A percentile compares a stretch with the other conserved stretches of the same genome.
Evolutionary conservation across 2,329 filamentous ascomycete species (phyloP).

Genomic region (Alternaria dauci): DNA sequence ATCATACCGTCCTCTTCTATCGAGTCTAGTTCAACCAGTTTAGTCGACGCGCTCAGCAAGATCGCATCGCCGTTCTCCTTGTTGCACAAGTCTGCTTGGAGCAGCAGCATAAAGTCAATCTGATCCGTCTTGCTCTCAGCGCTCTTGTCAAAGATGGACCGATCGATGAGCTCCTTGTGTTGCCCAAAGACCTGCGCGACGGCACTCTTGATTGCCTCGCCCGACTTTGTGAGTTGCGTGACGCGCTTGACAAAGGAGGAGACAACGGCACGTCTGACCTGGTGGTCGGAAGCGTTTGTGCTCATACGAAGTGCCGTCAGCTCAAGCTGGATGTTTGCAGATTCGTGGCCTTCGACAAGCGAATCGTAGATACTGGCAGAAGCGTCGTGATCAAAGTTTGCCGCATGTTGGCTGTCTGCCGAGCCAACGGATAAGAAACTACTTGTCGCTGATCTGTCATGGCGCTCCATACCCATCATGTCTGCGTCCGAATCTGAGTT

Average conservation of each 20-base stretch:
- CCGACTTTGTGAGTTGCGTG: constrained; percentile 70
- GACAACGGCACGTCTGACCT: constrained; percentile 86
- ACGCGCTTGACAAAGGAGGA: constrained; percentile 85
- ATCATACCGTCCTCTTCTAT: constrained; percentile 89
- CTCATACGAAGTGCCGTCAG: constrained; percentile 92
- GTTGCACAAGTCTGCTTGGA: constrained; percentile 80
- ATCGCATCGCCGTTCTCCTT: constrained; percentile 71
- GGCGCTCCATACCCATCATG: constrained; percentile 54
- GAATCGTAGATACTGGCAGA: constrained; percentile 87
- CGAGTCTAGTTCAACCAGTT: constrained; percentile 83
- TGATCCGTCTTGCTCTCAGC: constrained; percentile 70
- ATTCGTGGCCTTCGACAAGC: constrained; percentile 73
- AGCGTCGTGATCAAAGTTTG: constrained; percentile 85
- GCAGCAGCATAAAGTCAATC: constrained; percentile 80
- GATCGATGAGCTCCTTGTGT: constrained; percentile 67
- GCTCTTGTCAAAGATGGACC: constrained; percentile 66
- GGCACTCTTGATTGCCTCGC: constrained; percentile 50
- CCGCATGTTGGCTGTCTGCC: constrained; percentile 62
- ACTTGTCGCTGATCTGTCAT: constrained; percentile 68
- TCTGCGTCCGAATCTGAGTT: constrained; percentile 61
- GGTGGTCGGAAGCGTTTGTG: constrained; percentile 86
- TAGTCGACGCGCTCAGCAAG: constrained; percentile 80
- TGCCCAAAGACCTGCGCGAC: constrained; percentile 54
- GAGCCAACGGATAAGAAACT: constrained; percentile 79
- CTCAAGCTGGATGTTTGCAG: constrained; percentile 90